Evolutionary conservation across 1,139 yeast species (phyloP).

Genomic region (Arxiozyma heterogenica): DNA sequence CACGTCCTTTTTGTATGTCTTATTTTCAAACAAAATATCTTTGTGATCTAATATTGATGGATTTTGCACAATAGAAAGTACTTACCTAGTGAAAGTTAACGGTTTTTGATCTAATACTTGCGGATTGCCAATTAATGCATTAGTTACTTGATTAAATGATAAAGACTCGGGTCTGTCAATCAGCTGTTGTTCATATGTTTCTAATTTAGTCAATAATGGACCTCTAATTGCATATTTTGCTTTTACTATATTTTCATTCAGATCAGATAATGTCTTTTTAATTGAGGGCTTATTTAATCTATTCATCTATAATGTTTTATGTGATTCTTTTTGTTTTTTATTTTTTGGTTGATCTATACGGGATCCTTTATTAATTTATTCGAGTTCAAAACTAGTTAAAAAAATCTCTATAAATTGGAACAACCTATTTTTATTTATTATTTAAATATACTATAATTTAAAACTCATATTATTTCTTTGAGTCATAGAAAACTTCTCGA

Average conservation of each 20-base stretch:
- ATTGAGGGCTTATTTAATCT: constrained; percentile 16
- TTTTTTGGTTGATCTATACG: too few species aligned
- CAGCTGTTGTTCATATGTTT: constrained; percentile 56
- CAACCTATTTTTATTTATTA: too few species aligned
- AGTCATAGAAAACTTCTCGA: too few species aligned
- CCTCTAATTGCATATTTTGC: constrained; percentile 97
- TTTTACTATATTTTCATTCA: constrained; percentile 63
- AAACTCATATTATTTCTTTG: too few species aligned
- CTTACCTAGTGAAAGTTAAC: constrained; percentile 85
- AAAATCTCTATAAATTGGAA: too few species aligned
- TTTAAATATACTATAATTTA: too few species aligned
- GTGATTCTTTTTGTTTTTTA: too few species aligned
- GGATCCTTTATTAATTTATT: too few species aligned
- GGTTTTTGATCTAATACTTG: constrained; percentile 88
- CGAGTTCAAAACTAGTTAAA: too few species aligned
- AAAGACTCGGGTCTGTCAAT: constrained; percentile 41
- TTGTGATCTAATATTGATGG: constrained; percentile 47
- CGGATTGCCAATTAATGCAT: constrained; percentile 93
- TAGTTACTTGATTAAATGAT: constrained; percentile 68
- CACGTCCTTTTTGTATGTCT: constrained; percentile 59
- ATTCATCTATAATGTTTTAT: too few species aligned
- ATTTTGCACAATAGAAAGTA: constrained; percentile 56
- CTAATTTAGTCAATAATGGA: constrained; percentile 79
- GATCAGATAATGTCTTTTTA: constrained; percentile 38
- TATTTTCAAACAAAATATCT: constrained; percentile 16